Percentiles rank a stretch among this genome's conserved stretches.
Conservation (phyloP, 345 rosid species). For the rapeseed (Brassica napus) region DNA sequence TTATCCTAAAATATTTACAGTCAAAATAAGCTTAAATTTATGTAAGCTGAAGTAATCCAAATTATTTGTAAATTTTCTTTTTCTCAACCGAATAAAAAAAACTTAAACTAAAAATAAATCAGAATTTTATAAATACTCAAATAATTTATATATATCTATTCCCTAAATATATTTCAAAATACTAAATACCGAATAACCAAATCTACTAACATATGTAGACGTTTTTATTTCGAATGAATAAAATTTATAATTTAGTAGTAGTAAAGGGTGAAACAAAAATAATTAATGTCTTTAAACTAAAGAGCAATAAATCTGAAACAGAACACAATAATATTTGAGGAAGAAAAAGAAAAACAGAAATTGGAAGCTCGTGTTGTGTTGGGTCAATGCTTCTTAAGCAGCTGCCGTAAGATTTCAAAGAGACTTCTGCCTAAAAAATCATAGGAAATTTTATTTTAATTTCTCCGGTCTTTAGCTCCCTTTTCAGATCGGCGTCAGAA, state of each 20-base stretch:
- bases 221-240: background rate
- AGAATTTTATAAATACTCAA: background rate
- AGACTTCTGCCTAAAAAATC: constrained; percentile 11
- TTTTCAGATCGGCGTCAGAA: constrained; percentile 19
- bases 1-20: too few species aligned
- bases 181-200: background rate
- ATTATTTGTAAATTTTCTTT: too few species aligned
- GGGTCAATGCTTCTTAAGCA: constrained; percentile 34
- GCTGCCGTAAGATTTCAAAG: constrained; percentile 27
- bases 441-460: background rate
- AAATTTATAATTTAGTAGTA: background rate
- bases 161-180: background rate
- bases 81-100: background rate
- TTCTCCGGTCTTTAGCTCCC: background rate
- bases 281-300: background rate
- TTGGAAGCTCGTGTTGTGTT: background rate
- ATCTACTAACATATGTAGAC: background rate
- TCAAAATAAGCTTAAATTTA: too few species aligned
- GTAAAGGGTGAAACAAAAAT: background rate
- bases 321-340: background rate
- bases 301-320: background rate
- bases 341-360: constrained; percentile 1
- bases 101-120: background rate
- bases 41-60: too few species aligned
- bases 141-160: too few species aligned